phyloP scores from a whole-genome alignment of 2,329 filamentous ascomycete species.

The Arthrinium phaeospermum region DNA sequence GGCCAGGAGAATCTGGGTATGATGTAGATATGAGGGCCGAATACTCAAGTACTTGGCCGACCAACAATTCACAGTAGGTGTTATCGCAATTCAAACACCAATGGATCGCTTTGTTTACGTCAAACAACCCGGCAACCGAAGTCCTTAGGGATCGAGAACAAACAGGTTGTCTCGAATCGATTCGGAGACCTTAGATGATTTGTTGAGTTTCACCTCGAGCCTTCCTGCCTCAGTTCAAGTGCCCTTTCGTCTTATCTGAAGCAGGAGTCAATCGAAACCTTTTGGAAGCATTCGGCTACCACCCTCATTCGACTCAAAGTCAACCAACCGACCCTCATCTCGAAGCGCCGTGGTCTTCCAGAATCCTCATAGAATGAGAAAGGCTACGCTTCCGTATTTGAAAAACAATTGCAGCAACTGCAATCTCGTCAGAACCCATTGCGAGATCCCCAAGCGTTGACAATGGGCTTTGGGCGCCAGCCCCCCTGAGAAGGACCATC shows the following conservation, averaged over 20 bases:
- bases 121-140: background rate
- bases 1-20: background rate
- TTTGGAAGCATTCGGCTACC: background rate
- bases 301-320: background rate
- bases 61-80: background rate
- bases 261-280: background rate
- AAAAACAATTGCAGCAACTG: background rate
- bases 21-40: background rate
- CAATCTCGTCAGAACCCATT: background rate
- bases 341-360: background rate
- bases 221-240: background rate
- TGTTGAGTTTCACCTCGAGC: background rate
- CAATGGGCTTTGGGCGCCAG: background rate
- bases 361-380: background rate
- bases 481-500: background rate
- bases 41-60: background rate
- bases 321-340: background rate
- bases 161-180: background rate
- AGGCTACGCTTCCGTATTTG: background rate
- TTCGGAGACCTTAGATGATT: background rate
- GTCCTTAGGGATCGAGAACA: conserved; percentile 1
- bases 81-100: background rate
- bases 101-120: background rate
- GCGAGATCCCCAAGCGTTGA: background rate
- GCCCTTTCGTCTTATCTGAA: background rate